These are phyloP conservation scores for Stemphylium lycopersici DNA, from an alignment of 2,329 filamentous ascomycete genomes.

Conservation along the genomic window DNA sequence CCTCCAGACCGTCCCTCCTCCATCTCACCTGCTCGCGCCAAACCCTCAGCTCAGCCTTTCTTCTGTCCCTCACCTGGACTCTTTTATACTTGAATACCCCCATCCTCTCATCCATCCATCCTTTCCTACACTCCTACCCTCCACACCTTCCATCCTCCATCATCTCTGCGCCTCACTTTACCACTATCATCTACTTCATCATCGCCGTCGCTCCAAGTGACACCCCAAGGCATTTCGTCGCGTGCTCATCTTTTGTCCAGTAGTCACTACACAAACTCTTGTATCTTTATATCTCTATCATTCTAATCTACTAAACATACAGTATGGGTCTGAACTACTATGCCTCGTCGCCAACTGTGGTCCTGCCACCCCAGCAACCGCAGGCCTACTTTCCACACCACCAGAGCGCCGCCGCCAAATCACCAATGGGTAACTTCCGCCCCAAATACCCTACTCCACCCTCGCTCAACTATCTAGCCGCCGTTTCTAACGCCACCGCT, in stretches of 20 bases:
- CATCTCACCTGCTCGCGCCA: slow-evolving; percentile 43
- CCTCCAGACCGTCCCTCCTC: slow-evolving; percentile 43
- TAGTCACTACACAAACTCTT: slow-evolving; percentile 33
- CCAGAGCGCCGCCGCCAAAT: slow-evolving; percentile 38
- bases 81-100: slow-evolving; percentile 17
- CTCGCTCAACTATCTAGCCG: slow-evolving; percentile 53
- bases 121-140: slow-evolving; percentile 10
- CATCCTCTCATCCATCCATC: neutral
- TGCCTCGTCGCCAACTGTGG: slow-evolving; percentile 55
- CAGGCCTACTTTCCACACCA: slow-evolving; percentile 45
- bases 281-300: slow-evolving; percentile 41
- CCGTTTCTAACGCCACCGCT: slow-evolving; percentile 53
- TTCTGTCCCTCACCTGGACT: slow-evolving; percentile 14
- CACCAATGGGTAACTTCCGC: slow-evolving; percentile 45
- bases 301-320: slow-evolving; percentile 49
- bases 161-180: slow-evolving; percentile 20
- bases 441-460: slow-evolving; percentile 51
- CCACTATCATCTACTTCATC: slow-evolving; percentile 15
- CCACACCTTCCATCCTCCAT: slow-evolving; percentile 14
- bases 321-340: slow-evolving; percentile 56
- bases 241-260: slow-evolving; percentile 38
- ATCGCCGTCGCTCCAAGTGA: slow-evolving; percentile 38
- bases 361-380: slow-evolving; percentile 52
- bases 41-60: slow-evolving; percentile 25
- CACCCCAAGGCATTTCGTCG: slow-evolving; percentile 15